Base-by-base conservation (phyloP, 1,284 basidiomycete species). In the Moesziomyces sp. region DNA sequence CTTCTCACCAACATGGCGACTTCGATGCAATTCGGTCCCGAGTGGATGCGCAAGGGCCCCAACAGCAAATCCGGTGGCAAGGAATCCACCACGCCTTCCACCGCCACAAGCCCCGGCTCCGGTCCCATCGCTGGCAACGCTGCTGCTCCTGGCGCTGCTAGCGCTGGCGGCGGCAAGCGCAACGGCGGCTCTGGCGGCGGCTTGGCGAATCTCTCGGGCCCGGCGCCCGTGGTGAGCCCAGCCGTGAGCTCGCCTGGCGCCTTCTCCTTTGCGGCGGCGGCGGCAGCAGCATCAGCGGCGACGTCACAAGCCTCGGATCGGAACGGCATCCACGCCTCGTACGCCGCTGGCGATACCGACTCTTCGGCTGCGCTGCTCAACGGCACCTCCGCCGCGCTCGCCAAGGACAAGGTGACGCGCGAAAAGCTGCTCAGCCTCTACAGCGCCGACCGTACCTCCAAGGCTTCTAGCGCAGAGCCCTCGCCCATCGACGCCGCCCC, bases 1-100 rank as follows among this genome's bases (percentile, higher is more conserved):
- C 46, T 34, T 13, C 49, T 28, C 8, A 30, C 47, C 55, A 74
- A 40, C 35, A 81, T 81, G 79, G 74, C 79, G 23, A 76, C 79
- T 54, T 79, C 78, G 26, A 74, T 81, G 73, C 78, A 81, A 56
- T 81, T 81, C 48, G 79, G 79, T 47, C 79, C 79, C 46, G 79
- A 81, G 58, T 81, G 79, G 79, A 81, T 81, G 79, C 77, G 79
- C 49, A 81, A 80, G 66, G 79, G 62, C 13, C 74, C 79, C 48
- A 71, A 56, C 63, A 77, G 70, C 52, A 66, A 64, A 48, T 54
- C 62, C 14, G 59, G 71, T 38, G 66, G 60, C 28, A 69, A 67
- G 26, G 67, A 64, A 21, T 28, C 42, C 19, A 35, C 68, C 40
- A 46, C 53, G 24, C 44, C 61, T 26, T 54, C 55, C 10, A 50